Evolutionary conservation across 306 rosid genomes (phyloP).

Genomic region (Medicago ruthenica): DNA sequence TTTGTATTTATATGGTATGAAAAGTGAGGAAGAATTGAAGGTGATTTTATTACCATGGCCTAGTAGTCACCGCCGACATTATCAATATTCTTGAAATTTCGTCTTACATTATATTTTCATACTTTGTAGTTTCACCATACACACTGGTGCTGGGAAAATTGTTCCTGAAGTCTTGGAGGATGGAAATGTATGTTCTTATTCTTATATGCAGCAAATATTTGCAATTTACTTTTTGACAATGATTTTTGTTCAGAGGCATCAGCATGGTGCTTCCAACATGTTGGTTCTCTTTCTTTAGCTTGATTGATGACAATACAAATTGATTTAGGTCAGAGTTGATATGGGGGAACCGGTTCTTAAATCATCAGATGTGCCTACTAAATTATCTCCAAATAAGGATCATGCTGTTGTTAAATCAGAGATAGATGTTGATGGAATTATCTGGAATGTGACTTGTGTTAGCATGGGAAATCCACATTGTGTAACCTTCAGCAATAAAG

Average conservation of each 20-base stretch:
- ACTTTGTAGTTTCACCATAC: constrained; percentile 71
- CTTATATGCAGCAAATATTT: constrained; percentile 1
- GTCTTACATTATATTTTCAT: not conserved
- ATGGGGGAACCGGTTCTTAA: constrained; percentile 96
- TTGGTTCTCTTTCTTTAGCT: constrained; percentile 15
- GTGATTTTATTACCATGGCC: not conserved
- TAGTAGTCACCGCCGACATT: not conserved
- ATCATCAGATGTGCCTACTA: constrained; percentile 84
- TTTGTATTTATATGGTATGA: not conserved
- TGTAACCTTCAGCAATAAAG: constrained; percentile 68
- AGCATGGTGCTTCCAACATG: constrained; percentile 17
- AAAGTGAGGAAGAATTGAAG: constrained; percentile 18
- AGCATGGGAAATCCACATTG: constrained; percentile 99
- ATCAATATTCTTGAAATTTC: not conserved
- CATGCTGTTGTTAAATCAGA: constrained; percentile 67
- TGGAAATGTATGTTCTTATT: constrained; percentile 59
- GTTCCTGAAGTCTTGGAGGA: constrained; percentile 84
- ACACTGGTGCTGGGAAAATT: constrained; percentile 94
- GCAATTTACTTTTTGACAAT: constrained; percentile 30
- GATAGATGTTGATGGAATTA: constrained; percentile 74
- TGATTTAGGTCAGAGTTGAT: constrained; percentile 86
- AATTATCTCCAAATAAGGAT: constrained; percentile 64
- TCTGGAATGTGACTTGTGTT: constrained; percentile 94
- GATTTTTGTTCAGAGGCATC: constrained; percentile 20
- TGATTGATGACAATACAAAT: constrained; percentile 34